These are phyloP conservation scores for Coemansia umbellata DNA, from an alignment of 192 early-diverging fungal genomes.

Conservation along the genomic window DNA sequence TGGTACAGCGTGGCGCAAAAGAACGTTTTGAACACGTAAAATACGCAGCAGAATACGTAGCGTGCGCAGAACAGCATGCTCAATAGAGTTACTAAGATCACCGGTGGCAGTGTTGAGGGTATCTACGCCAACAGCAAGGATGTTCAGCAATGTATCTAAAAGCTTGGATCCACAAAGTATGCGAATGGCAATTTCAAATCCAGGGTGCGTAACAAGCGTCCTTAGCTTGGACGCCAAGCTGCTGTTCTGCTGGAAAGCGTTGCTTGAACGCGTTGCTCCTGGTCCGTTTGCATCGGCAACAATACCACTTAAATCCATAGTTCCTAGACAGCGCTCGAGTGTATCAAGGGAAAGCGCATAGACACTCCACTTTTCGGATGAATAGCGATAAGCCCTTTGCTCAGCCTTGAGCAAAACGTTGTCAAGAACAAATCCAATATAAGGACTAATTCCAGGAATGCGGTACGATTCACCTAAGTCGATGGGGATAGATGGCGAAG, in stretches of 20 bases:
- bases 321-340: slow-evolving; percentile 74
- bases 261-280: not conserved
- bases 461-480: slow-evolving; percentile 66
- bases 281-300: slow-evolving; percentile 8
- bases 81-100: slow-evolving; percentile 26
- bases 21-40: slow-evolving; percentile 69
- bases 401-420: slow-evolving; percentile 77
- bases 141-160: slow-evolving; percentile 63
- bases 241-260: slow-evolving; percentile 4
- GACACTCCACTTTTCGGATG: slow-evolving; percentile 76
- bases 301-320: slow-evolving; percentile 65
- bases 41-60: slow-evolving; percentile 64
- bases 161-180: slow-evolving; percentile 75
- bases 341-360: slow-evolving; percentile 56
- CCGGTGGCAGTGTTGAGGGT: slow-evolving; percentile 49
- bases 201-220: slow-evolving; percentile 68
- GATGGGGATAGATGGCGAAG: slow-evolving; percentile 54
- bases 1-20: slow-evolving; percentile 65
- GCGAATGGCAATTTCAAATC: slow-evolving; percentile 75
- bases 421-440: slow-evolving; percentile 82
- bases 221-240: slow-evolving; percentile 21
- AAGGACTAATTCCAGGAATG: slow-evolving; percentile 71
- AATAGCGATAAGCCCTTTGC: slow-evolving; percentile 59
- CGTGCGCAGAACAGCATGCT: slow-evolving; percentile 26
- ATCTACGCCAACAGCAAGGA: slow-evolving; percentile 62